These are phyloP conservation scores for Pseudonectria buxi DNA, from an alignment of 2,329 filamentous ascomycete genomes.

Conservation along the genomic window DNA sequence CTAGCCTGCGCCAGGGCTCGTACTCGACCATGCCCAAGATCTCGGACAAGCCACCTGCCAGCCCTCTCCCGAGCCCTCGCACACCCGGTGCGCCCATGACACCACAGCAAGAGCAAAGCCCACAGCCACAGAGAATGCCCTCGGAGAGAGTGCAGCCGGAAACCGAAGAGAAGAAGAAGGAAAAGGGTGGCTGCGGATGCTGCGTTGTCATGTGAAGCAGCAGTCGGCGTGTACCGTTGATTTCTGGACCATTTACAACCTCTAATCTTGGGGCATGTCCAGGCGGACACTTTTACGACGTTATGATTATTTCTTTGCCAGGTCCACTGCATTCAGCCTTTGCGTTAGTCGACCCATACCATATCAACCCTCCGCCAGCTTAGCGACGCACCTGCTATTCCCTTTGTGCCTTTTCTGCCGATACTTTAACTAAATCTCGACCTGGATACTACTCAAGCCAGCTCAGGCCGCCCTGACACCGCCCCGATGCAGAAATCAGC, in stretches of 20 bases:
- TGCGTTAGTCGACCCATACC: conserved; percentile 21
- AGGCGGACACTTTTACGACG: conserved; percentile 17
- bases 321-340: conserved; percentile 22
- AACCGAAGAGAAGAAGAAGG: conserved; percentile 25
- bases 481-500: too few relatives aligned
- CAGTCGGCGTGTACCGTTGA: background rate
- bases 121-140: conserved; percentile 8
- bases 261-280: conserved; percentile 9
- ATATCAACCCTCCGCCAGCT: conserved; percentile 19
- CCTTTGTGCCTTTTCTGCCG: conserved; percentile 14
- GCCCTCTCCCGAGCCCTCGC: conserved; percentile 38
- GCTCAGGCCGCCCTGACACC: background rate
- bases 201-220: conserved; percentile 42
- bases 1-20: conserved; percentile 38
- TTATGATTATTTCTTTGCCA: conserved; percentile 24
- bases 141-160: conserved; percentile 14
- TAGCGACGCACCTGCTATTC: conserved; percentile 22
- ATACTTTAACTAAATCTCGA: conserved; percentile 1
- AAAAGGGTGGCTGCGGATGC: conserved; percentile 43
- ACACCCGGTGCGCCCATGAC: conserved; percentile 34
- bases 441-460: conserved; percentile 4
- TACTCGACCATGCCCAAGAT: conserved; percentile 62
- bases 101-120: conserved; percentile 14
- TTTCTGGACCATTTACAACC: too few relatives aligned
- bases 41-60: conserved; percentile 26